These are phyloP conservation scores for Aspergillus incahuasiensis DNA, from an alignment of 495 filamentous ascomycete species.

Conservation along the genomic window DNA sequence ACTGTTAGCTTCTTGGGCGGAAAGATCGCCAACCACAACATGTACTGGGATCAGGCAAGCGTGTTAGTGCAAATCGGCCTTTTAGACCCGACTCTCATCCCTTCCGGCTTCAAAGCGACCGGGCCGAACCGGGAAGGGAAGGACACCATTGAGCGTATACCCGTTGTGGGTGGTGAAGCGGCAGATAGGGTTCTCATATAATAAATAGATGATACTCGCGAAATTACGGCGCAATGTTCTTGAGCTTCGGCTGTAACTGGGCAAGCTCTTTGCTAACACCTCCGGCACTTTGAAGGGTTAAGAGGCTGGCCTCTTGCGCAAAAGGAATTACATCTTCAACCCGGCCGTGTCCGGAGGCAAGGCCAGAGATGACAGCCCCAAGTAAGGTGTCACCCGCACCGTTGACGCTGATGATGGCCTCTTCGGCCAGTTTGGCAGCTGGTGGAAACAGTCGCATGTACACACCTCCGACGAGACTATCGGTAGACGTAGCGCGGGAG, in stretches of 20 bases:
- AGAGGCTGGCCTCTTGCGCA: conserved; percentile 68
- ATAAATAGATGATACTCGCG: background rate
- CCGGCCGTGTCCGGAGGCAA: conserved; percentile 33
- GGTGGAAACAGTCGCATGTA: conserved; percentile 80
- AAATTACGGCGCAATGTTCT: background rate
- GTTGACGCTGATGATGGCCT: conserved; percentile 81
- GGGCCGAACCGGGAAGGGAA: conserved; percentile 22
- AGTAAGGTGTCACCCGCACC: conserved; percentile 92
- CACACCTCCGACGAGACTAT: conserved; percentile 63
- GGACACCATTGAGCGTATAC: conserved; percentile 23
- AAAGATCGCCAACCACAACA: conserved; percentile 68
- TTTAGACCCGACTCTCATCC: conserved; percentile 55
- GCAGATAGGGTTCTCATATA: conserved; percentile 6
- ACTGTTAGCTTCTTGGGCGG: conserved; percentile 71
- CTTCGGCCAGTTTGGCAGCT: conserved; percentile 50
- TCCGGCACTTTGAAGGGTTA: conserved; percentile 68
- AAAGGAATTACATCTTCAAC: conserved; percentile 42
- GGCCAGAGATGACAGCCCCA: conserved; percentile 70
- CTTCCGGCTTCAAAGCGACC: conserved; percentile 31
- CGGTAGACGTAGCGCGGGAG: conserved; percentile 45
- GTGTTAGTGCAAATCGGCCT: conserved; percentile 73
- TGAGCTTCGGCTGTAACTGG: conserved; percentile 1
- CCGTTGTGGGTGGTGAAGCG: conserved; percentile 20
- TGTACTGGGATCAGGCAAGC: conserved; percentile 83
- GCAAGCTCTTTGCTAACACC: conserved; percentile 54